Evolutionary conservation across 306 rosid species (phyloP).

Genomic region (Lablab purpureus): DNA sequence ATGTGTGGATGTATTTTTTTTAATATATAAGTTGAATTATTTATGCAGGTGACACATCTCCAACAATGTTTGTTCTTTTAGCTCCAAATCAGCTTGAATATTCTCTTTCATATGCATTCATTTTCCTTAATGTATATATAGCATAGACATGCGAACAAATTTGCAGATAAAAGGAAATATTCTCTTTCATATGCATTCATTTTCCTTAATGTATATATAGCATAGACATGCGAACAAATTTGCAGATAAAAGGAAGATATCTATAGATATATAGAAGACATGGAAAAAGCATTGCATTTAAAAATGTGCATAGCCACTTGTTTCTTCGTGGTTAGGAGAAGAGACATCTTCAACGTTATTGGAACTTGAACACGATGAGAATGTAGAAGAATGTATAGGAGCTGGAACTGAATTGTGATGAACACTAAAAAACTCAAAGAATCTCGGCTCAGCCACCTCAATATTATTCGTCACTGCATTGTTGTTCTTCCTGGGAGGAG

Average conservation of each 20-base stretch:
- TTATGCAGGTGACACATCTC: no score
- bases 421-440: conserved; percentile 52
- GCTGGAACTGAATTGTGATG: conserved; percentile 30
- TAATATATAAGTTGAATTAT: no score
- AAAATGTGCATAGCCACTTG: conserved; percentile 43
- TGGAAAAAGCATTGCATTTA: neutral
- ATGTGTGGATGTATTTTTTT: no score
- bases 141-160: neutral
- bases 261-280: neutral
- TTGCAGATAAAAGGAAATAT: neutral
- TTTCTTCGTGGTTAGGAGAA: conserved; percentile 51
- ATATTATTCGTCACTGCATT: neutral
- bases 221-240: no score
- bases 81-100: no score
- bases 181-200: no score
- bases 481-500: conserved; percentile 32
- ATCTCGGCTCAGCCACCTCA: conserved; percentile 48
- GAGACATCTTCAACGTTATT: conserved; percentile 49
- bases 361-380: conserved; percentile 67
- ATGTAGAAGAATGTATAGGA: conserved; percentile 46
- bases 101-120: no score
- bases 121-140: no score
- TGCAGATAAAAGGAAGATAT: no score
- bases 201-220: no score
- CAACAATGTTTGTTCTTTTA: no score